Conservation (phyloP, 345 rosid species). For the Balakata baccata region DNA sequence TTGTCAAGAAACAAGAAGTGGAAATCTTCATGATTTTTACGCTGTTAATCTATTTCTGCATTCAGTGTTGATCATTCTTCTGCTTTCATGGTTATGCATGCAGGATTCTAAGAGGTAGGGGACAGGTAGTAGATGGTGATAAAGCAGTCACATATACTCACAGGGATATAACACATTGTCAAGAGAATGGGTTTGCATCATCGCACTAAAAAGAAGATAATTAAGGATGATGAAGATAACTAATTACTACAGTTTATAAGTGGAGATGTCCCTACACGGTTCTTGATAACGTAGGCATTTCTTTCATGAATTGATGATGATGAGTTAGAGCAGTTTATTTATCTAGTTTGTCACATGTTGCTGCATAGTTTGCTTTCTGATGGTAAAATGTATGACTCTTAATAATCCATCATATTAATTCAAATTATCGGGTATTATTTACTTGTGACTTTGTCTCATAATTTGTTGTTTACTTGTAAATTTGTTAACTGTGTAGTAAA, state of each 20-base stretch:
- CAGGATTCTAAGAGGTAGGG: constrained; percentile 93
- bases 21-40: not conserved
- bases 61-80: not conserved
- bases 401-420: too few relatives aligned
- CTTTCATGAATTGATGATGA: not conserved
- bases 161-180: constrained; percentile 42
- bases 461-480: too few relatives aligned
- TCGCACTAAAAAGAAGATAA: not conserved
- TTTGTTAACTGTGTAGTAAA: too few relatives aligned
- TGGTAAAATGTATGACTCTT: too few relatives aligned
- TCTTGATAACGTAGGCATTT: not conserved
- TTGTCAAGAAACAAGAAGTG: too few relatives aligned
- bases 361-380: not conserved
- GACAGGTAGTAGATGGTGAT: constrained; percentile 94
- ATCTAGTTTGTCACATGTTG: not conserved
- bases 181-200: not conserved
- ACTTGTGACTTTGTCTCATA: too few relatives aligned
- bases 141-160: constrained; percentile 70
- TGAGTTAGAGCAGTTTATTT: not conserved
- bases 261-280: not conserved
- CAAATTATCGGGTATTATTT: too few relatives aligned
- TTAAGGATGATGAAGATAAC: too few relatives aligned
- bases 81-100: constrained; percentile 5
- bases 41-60: not conserved
- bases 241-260: not conserved